These are phyloP conservation scores for Boletus subcaerulescens DNA, from an alignment of 768 basidiomycete species.

Conservation along the genomic window DNA sequence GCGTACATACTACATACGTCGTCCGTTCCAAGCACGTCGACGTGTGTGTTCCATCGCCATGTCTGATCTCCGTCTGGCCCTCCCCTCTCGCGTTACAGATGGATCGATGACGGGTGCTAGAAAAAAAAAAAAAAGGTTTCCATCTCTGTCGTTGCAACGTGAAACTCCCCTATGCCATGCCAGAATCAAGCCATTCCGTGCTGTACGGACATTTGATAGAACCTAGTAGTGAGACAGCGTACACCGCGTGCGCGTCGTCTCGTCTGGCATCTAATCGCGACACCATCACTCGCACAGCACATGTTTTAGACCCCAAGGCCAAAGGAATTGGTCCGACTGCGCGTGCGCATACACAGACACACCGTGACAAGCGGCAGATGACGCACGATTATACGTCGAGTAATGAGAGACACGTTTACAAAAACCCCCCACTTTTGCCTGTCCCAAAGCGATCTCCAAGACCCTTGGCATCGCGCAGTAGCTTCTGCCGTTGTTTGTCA, in stretches of 20 bases:
- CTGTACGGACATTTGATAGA: background rate
- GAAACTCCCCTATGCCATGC: slow-evolving; percentile 13
- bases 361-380: slow-evolving; percentile 3
- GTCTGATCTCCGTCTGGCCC: background rate
- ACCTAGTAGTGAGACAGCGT: background rate
- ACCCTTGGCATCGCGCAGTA: slow-evolving; percentile 78
- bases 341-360: slow-evolving; percentile 5
- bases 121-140: background rate
- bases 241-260: no score
- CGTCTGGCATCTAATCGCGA: background rate
- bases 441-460: slow-evolving; percentile 82
- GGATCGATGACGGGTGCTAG: background rate
- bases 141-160: slow-evolving; percentile 5
- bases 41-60: slow-evolving; percentile 5
- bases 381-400: background rate
- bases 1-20: no score
- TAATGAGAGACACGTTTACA: slow-evolving; percentile 28
- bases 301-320: background rate
- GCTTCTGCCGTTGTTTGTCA: slow-evolving; percentile 71
- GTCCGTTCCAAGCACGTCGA: background rate
- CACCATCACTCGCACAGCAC: background rate
- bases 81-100: slow-evolving; percentile 3
- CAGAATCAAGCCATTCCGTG: background rate
- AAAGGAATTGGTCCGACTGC: background rate
- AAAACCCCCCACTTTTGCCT: slow-evolving; percentile 65